These are phyloP conservation scores for Aureobasidium melanogenum DNA, from an alignment of 2,329 filamentous ascomycete genomes.

Conservation along the genomic window DNA sequence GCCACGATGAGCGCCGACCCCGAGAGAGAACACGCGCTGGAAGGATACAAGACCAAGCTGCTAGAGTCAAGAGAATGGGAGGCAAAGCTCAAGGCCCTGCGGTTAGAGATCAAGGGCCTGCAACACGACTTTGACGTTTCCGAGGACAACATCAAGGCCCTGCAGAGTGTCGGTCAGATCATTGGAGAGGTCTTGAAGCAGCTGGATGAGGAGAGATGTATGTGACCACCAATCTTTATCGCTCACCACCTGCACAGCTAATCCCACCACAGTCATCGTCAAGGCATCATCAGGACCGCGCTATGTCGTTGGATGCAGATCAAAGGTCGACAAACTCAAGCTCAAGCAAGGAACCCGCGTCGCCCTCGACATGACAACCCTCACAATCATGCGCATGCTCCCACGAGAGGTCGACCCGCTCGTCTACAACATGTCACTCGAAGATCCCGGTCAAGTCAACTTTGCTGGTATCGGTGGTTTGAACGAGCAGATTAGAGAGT, in stretches of 20 bases:
- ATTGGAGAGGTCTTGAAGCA: conserved; percentile 99
- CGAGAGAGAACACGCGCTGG: conserved; percentile 43
- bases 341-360: conserved; percentile 97
- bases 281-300: conserved; percentile 94
- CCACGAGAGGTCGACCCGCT: conserved; percentile 96
- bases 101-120: conserved; percentile 90
- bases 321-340: conserved; percentile 95
- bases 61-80: conserved; percentile 98
- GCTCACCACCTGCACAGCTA: neutral
- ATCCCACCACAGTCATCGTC: conserved; percentile 67
- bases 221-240: conserved; percentile 30
- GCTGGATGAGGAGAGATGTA: conserved; percentile 96
- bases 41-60: conserved; percentile 45
- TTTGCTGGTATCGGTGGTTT: conserved; percentile 95
- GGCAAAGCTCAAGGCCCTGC: conserved; percentile 87
- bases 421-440: conserved; percentile 99
- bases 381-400: conserved; percentile 99
- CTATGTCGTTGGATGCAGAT: conserved; percentile 97
- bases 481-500: conserved; percentile 96
- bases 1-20: conserved; percentile 30
- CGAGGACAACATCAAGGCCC: conserved; percentile 98
- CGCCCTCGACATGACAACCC: conserved; percentile 96
- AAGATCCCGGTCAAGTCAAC: conserved; percentile 94
- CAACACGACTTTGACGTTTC: conserved; percentile 94
- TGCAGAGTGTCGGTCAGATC: conserved; percentile 98